A percentile compares a stretch with the other conserved stretches of the same genome.
Evolutionary conservation across 192 early-diverging fungal genomes (phyloP).

Genomic region (Coemansia sp.): DNA sequence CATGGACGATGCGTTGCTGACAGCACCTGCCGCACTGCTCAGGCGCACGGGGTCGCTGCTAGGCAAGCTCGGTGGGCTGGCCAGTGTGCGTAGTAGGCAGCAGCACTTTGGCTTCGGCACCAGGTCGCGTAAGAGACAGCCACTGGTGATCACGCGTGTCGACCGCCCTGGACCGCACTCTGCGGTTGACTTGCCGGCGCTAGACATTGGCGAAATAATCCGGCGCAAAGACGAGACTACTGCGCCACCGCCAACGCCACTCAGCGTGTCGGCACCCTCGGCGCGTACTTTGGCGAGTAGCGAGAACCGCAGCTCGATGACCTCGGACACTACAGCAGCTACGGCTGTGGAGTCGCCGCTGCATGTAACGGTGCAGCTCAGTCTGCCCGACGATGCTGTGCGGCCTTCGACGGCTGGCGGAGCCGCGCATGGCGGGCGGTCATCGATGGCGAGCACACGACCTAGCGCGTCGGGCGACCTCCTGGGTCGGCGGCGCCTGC

Average conservation of each 20-base stretch:
- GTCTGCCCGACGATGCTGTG: not conserved
- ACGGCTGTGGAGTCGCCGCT: not conserved
- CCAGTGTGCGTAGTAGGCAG: not conserved
- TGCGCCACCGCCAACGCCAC: constrained; percentile 3
- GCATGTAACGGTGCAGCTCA: not conserved
- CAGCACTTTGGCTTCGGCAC: not conserved
- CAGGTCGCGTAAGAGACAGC: not conserved
- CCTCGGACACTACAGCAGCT: not conserved
- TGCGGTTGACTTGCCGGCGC: constrained; percentile 12
- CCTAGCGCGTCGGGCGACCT: constrained; percentile 1
- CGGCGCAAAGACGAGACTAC: constrained; percentile 25
- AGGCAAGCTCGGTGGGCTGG: not conserved
- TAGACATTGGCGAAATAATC: constrained; percentile 38
- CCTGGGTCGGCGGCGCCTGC: constrained; percentile 15
- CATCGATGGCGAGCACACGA: not conserved
- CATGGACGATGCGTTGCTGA: not conserved
- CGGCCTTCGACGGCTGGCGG: not conserved
- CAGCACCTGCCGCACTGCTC: not conserved
- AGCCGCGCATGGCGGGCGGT: not conserved
- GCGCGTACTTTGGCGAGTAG: constrained; percentile 7
- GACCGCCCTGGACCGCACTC: constrained; percentile 15
- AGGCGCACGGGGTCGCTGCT: constrained; percentile 8
- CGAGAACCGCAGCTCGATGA: constrained; percentile 8
- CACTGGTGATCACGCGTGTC: constrained; percentile 23
- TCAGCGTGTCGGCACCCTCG: constrained; percentile 11